Evolutionary conservation across 495 filamentous ascomycete species (phyloP).

Genomic region (Penicillium soppii): DNA sequence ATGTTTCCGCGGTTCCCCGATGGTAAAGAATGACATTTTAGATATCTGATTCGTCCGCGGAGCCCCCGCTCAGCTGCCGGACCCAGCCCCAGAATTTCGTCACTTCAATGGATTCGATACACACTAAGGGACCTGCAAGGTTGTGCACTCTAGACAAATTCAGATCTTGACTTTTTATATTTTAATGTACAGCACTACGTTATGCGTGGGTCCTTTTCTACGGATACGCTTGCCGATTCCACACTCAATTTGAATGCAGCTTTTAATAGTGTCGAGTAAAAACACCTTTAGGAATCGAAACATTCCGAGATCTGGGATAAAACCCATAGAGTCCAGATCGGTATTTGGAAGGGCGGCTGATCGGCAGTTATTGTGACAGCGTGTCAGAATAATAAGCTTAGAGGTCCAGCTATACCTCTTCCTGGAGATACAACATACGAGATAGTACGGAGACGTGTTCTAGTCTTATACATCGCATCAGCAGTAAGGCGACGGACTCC

Average conservation of each 20-base stretch:
- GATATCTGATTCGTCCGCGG: constrained; percentile 14
- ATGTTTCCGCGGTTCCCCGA: constrained; percentile 11
- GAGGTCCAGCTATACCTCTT: background rate
- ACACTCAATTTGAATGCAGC: background rate
- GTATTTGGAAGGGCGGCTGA: background rate
- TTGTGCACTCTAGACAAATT: background rate
- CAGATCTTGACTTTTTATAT: background rate
- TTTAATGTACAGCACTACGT: constrained; percentile 2
- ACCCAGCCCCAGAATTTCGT: constrained; percentile 2
- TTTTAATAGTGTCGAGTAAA: background rate
- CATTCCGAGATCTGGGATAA: background rate
- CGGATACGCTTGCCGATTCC: background rate
- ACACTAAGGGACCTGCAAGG: background rate
- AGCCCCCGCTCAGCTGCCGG: constrained; percentile 6
- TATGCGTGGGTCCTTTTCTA: background rate
- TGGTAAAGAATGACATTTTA: background rate
- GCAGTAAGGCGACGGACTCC: background rate
- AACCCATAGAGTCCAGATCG: constrained; percentile 2
- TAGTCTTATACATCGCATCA: background rate
- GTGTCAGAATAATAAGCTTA: background rate
- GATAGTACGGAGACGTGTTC: background rate
- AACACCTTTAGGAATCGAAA: background rate
- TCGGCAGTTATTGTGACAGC: constrained; percentile 2
- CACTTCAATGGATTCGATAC: background rate
- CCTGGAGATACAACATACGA: background rate